Conservation (phyloP, 2,329 filamentous ascomycete genomes). For the Botryotinia calthae region DNA sequence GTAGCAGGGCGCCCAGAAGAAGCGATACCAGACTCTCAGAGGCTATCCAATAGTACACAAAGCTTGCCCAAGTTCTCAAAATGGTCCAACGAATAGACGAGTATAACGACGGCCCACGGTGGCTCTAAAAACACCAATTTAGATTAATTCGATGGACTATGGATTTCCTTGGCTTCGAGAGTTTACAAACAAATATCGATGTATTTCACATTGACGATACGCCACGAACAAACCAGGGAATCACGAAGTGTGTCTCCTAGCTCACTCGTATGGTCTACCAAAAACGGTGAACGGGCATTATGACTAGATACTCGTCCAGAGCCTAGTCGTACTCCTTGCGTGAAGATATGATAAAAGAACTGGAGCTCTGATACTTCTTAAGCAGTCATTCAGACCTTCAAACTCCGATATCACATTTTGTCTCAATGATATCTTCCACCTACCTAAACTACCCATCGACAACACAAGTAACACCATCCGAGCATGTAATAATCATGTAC, state of each 20-base stretch:
- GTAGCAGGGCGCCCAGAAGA: background rate
- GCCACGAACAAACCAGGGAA: background rate
- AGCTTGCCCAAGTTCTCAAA: background rate
- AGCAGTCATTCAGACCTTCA: background rate
- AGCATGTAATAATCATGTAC: background rate
- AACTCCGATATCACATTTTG: background rate
- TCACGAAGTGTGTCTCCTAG: background rate
- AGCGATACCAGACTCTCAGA: background rate
- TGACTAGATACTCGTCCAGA: background rate
- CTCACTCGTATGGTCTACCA: background rate
- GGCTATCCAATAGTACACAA: background rate
- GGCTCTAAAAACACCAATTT: background rate
- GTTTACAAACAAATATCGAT: background rate
- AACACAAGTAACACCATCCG: background rate
- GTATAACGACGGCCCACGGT: background rate
- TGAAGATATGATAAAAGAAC: background rate
- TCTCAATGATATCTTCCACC: background rate
- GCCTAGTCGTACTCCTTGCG: background rate
- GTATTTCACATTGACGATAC: background rate
- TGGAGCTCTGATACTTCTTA: background rate
- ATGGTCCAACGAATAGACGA: background rate
- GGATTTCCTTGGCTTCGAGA: background rate
- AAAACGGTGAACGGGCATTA: background rate
- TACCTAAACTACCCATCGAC: no score
- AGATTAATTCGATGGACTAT: background rate